Conservation (phyloP, 495 filamentous ascomycete species). For the Penicillium pulvis region DNA sequence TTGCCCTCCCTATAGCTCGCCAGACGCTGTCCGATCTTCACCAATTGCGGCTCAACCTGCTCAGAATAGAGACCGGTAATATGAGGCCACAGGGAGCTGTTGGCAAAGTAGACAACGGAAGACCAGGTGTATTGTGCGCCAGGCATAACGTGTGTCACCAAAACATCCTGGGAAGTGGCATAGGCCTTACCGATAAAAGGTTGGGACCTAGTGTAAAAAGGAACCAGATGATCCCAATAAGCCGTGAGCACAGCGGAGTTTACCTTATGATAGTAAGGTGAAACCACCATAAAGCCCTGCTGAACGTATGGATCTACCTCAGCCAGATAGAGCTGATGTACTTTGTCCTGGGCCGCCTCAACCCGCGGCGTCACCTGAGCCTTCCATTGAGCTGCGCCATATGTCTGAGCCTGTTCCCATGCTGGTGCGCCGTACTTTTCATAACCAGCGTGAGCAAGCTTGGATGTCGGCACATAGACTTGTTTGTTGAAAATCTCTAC, state of each 20-base stretch:
- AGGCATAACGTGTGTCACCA: constrained; percentile 72
- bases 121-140: constrained; percentile 69
- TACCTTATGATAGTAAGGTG: constrained; percentile 72
- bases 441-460: constrained; percentile 63
- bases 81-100: constrained; percentile 76
- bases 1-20: constrained; percentile 77
- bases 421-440: constrained; percentile 76
- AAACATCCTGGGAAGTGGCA: constrained; percentile 61
- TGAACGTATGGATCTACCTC: constrained; percentile 74
- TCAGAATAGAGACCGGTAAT: constrained; percentile 78
- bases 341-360: constrained; percentile 58
- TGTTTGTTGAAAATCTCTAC: constrained; percentile 63
- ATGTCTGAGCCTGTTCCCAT: constrained; percentile 63
- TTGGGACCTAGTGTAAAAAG: constrained; percentile 67
- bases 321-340: constrained; percentile 65
- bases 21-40: constrained; percentile 86
- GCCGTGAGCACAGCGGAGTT: constrained; percentile 61
- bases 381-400: constrained; percentile 74
- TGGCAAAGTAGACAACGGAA: constrained; percentile 65
- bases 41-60: constrained; percentile 92
- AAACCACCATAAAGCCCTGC: constrained; percentile 52
- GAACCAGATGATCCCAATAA: constrained; percentile 72
- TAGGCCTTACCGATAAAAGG: constrained; percentile 78
- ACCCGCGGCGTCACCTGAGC: constrained; percentile 73
- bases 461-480: constrained; percentile 66